Conservation (phyloP, 148 eudicot species). For the Vaccinium corymbosum region DNA sequence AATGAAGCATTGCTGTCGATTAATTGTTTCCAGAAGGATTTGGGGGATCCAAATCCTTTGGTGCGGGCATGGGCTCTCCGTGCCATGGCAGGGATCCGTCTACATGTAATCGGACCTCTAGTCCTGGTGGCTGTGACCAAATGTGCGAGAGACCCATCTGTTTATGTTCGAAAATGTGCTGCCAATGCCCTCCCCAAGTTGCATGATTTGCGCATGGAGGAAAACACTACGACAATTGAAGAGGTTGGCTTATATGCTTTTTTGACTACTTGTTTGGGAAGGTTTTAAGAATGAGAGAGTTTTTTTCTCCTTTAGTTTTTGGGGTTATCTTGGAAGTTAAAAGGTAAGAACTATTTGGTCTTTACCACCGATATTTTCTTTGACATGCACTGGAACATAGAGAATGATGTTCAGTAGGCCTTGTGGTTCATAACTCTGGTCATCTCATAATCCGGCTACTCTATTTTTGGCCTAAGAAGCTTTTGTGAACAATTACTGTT, state of each 20-base stretch:
- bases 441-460: background rate
- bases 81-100: slow-evolving; percentile 97
- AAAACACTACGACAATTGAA: slow-evolving; percentile 61
- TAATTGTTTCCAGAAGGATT: slow-evolving; percentile 94
- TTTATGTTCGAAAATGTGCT: slow-evolving; percentile 93
- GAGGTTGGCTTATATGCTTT: slow-evolving; percentile 47
- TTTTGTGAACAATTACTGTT: background rate
- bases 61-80: slow-evolving; percentile 99
- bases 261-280: background rate
- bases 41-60: slow-evolving; percentile 91
- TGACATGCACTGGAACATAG: background rate
- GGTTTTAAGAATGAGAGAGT: background rate
- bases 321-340: background rate
- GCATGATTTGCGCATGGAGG: slow-evolving; percentile 87
- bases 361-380: background rate
- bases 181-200: slow-evolving; percentile 97
- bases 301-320: background rate
- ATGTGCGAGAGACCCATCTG: slow-evolving; percentile 98
- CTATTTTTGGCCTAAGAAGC: background rate
- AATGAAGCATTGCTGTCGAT: slow-evolving; percentile 95
- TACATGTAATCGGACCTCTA: slow-evolving; percentile 80
- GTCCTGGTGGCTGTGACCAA: slow-evolving; percentile 84
- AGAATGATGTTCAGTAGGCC: background rate
- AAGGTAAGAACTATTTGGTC: background rate
- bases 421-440: slow-evolving; percentile 6